phyloP scores from a whole-genome alignment of 2,329 filamentous ascomycete genomes.

The Lasiodiplodia hormozganensis region DNA sequence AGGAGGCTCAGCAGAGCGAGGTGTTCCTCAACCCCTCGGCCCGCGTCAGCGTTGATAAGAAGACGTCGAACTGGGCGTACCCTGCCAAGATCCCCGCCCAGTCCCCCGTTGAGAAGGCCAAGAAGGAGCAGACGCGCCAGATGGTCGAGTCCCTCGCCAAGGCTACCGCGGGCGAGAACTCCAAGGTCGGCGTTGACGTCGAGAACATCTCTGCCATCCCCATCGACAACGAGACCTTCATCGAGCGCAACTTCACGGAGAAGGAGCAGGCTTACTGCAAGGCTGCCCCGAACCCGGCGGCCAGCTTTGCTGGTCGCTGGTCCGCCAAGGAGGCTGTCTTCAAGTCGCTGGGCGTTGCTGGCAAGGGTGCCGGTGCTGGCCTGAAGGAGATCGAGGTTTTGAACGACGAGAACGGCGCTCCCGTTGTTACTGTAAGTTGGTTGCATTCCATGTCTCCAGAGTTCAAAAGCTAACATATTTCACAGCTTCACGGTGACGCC shows the following conservation, averaged over 20 bases:
- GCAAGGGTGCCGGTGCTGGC: constrained; percentile 86
- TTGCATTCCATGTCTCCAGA: not conserved
- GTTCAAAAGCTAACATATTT: constrained; percentile 24
- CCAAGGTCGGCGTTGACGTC: constrained; percentile 91
- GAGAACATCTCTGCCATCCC: constrained; percentile 89
- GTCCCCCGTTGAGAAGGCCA: constrained; percentile 61
- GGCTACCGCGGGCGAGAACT: constrained; percentile 63
- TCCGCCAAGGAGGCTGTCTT: constrained; percentile 98
- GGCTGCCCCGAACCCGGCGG: constrained; percentile 78
- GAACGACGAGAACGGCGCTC: constrained; percentile 80
- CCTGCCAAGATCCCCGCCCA: constrained; percentile 67
- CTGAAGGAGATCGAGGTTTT: constrained; percentile 95
- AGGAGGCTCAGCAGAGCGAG: constrained; percentile 81
- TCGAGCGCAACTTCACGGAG: constrained; percentile 91
- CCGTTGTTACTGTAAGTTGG: constrained; percentile 80
- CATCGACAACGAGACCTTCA: constrained; percentile 90
- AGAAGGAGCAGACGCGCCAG: constrained; percentile 69
- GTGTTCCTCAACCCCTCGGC: constrained; percentile 95
- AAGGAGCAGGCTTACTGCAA: constrained; percentile 87
- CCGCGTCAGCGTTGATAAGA: constrained; percentile 85
- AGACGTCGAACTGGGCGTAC: constrained; percentile 79
- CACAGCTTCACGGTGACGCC: constrained; percentile 84
- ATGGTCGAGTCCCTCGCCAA: constrained; percentile 80
- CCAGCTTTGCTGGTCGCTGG: constrained; percentile 95
- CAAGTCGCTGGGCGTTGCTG: constrained; percentile 88